Conservation (phyloP, 1,139 yeast genomes). For the Kodamaea plutei region DNA sequence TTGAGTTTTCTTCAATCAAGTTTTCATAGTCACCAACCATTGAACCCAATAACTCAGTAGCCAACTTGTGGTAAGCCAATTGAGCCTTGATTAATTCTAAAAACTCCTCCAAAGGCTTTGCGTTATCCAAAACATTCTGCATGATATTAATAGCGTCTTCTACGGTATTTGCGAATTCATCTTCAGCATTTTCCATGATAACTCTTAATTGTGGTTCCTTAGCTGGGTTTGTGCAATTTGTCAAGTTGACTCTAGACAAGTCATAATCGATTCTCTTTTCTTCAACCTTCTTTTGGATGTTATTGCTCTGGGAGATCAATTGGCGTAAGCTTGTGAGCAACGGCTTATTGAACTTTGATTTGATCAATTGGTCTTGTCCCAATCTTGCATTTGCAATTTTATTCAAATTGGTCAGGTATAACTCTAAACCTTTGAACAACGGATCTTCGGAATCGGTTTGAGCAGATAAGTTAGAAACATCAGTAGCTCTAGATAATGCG, state of each 20-base stretch:
- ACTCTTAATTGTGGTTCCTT: constrained; percentile 73
- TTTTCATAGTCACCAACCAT: constrained; percentile 64
- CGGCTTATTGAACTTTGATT: constrained; percentile 65
- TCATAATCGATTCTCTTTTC: constrained; percentile 78
- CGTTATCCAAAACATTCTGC: constrained; percentile 76
- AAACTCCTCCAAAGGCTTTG: constrained; percentile 68
- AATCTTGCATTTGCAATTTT: constrained; percentile 81
- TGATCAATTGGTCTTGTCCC: constrained; percentile 76
- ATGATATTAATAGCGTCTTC: constrained; percentile 84
- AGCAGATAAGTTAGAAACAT: constrained; percentile 46
- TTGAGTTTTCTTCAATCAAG: constrained; percentile 48
- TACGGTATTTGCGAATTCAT: constrained; percentile 85
- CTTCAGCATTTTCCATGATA: constrained; percentile 81
- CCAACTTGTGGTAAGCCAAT: constrained; percentile 76
- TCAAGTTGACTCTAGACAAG: constrained; percentile 63
- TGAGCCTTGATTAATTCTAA: constrained; percentile 75
- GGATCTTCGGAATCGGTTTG: constrained; percentile 42
- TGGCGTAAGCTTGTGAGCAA: constrained; percentile 61
- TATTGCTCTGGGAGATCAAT: constrained; percentile 61
- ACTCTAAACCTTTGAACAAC: constrained; percentile 39
- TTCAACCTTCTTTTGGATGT: constrained; percentile 73
- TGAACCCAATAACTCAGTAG: constrained; percentile 63
- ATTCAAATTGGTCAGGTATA: constrained; percentile 42
- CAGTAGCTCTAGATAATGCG: constrained; percentile 77
- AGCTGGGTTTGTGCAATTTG: constrained; percentile 67